phyloP scores from a whole-genome alignment of 1,284 basidiomycete species.

The Athelia sp. region DNA sequence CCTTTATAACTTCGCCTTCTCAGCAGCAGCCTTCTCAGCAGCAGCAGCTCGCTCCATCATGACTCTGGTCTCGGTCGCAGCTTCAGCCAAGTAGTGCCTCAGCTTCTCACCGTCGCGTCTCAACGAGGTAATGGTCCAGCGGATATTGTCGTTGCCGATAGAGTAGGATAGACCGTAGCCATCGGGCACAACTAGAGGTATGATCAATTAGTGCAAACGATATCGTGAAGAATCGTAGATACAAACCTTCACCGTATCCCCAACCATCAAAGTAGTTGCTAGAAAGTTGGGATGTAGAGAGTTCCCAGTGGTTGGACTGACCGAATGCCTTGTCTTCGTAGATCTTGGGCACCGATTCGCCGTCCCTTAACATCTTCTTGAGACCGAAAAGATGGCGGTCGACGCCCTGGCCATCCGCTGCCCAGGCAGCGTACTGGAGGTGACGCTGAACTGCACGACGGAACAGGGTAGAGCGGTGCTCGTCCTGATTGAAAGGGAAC shows the following conservation, averaged over 20 bases:
- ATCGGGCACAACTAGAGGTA: constrained; percentile 70
- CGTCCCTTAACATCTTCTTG: constrained; percentile 76
- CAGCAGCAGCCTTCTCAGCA: constrained; percentile 21
- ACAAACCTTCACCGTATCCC: constrained; percentile 93
- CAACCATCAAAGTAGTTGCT: constrained; percentile 86
- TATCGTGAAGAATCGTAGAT: constrained; percentile 1
- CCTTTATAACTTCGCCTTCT: constrained; percentile 24
- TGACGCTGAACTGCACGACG: constrained; percentile 79
- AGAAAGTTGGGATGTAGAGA: constrained; percentile 88
- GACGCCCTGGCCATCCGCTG: constrained; percentile 92
- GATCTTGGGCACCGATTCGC: constrained; percentile 73
- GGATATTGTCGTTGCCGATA: constrained; percentile 83
- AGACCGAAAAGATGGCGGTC: constrained; percentile 95
- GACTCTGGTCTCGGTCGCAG: constrained; percentile 68
- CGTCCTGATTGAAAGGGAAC: constrained; percentile 38
- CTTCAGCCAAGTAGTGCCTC: constrained; percentile 71
- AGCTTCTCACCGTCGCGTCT: constrained; percentile 63
- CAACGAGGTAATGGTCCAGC: constrained; percentile 89
- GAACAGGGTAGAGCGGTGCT: constrained; percentile 67
- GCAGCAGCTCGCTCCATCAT: constrained; percentile 70
- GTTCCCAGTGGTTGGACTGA: constrained; percentile 83
- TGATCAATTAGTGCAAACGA: constrained; percentile 1
- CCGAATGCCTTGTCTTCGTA: constrained; percentile 77
- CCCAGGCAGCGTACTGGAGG: constrained; percentile 84
- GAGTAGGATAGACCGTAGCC: constrained; percentile 94